Conservation (phyloP, 805 yeast species). For the Candida ascalaphidarum region DNA sequence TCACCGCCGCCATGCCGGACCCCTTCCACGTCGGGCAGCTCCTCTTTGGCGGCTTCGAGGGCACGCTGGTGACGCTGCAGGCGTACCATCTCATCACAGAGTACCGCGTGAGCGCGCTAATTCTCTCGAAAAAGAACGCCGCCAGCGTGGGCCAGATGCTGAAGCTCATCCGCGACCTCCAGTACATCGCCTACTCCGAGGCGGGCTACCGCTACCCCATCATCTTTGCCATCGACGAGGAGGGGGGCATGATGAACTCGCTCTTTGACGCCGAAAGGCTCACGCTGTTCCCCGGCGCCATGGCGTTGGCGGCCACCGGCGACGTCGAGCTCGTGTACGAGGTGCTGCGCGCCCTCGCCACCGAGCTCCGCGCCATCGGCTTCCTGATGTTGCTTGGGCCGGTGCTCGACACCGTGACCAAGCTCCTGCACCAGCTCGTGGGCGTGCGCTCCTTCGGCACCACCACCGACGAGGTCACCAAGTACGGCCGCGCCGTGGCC, state of each 20-base stretch:
- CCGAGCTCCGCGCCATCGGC: constrained; percentile 47
- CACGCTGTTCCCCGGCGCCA: constrained; percentile 57
- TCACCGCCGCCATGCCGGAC: neutral
- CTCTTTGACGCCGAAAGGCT: constrained; percentile 42
- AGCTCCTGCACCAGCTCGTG: constrained; percentile 45
- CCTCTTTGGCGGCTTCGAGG: constrained; percentile 53
- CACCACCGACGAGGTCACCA: constrained; percentile 49
- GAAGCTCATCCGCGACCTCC: constrained; percentile 43
- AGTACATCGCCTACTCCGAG: constrained; percentile 39
- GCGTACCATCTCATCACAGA: constrained; percentile 42
- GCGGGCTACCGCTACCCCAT: constrained; percentile 45
- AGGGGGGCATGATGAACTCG: constrained; percentile 56
- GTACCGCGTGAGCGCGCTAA: constrained; percentile 43
- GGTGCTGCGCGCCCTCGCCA: constrained; percentile 45
- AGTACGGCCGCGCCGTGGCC: constrained; percentile 44
- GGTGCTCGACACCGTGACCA: constrained; percentile 52
- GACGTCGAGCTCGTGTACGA: constrained; percentile 40
- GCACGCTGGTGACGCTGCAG: constrained; percentile 44
- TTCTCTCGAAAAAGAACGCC: constrained; percentile 45
- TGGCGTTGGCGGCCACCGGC: constrained; percentile 54
- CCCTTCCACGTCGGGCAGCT: constrained; percentile 35
- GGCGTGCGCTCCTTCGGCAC: constrained; percentile 58
- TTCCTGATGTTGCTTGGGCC: constrained; percentile 52
- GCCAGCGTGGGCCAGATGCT: constrained; percentile 40
- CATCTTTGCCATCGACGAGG: constrained; percentile 52